A percentile compares a stretch with the other conserved stretches of the same genome.
Conservation (phyloP, 2,329 filamentous ascomycete genomes). For the Cladorrhinum sp. region DNA sequence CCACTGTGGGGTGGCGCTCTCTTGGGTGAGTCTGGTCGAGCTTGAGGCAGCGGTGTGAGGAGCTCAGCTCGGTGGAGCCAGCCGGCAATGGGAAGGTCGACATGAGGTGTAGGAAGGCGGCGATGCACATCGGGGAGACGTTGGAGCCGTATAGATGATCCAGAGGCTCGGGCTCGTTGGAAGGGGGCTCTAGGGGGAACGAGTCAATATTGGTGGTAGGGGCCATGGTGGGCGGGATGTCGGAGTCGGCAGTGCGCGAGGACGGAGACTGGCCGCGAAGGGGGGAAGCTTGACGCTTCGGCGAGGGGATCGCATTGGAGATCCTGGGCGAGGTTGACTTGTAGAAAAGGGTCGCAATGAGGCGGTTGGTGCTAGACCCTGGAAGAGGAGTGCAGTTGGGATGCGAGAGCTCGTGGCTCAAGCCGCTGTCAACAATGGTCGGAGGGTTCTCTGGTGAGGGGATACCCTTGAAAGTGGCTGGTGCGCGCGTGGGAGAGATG, state of each 20-base stretch:
- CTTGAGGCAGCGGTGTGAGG: conserved; percentile 64
- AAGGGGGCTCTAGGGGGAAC: conserved; percentile 59
- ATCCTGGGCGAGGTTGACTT: conserved; percentile 40
- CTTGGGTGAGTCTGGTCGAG: conserved; percentile 35
- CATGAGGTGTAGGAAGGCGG: conserved; percentile 65
- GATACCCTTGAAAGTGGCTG: conserved; percentile 55
- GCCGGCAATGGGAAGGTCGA: conserved; percentile 56
- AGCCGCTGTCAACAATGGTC: conserved; percentile 58
- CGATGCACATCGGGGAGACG: conserved; percentile 62
- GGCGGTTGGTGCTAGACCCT: conserved; percentile 47
- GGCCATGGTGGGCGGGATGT: conserved; percentile 54
- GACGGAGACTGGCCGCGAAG: conserved; percentile 19
- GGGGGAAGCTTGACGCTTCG: conserved; percentile 34
- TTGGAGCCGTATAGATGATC: conserved; percentile 65
- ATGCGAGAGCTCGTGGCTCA: conserved; percentile 61
- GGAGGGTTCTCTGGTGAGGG: conserved; percentile 58
- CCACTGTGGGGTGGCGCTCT: conserved; percentile 53
- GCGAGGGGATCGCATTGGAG: conserved; percentile 36
- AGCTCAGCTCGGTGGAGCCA: conserved; percentile 52
- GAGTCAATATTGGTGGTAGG: conserved; percentile 56
- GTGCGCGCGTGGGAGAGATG: conserved; percentile 38
- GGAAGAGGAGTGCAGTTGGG: conserved; percentile 56
- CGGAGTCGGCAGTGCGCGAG: conserved; percentile 35
- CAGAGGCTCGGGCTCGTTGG: conserved; percentile 55
- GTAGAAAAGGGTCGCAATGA: conserved; percentile 65